Conservation (phyloP, 1,284 basidiomycete genomes). For the Paramarasmius palmivorus region DNA sequence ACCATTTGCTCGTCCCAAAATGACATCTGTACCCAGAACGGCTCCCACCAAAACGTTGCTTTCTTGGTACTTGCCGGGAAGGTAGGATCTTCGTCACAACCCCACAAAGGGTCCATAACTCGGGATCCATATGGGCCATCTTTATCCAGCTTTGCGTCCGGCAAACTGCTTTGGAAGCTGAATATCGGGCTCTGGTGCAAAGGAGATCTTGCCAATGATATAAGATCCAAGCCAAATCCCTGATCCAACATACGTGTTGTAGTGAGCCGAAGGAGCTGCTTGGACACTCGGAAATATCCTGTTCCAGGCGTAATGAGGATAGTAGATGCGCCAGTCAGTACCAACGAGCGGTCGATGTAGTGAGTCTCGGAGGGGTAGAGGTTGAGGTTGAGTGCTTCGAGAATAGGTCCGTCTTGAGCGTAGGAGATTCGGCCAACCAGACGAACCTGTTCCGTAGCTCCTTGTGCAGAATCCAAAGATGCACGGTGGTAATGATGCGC, state of each 20-base stretch:
- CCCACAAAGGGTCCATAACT: conserved; percentile 79
- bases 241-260: conserved; percentile 96
- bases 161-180: conserved; percentile 68
- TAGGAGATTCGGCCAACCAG: conserved; percentile 79
- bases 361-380: conserved; percentile 94
- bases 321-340: conserved; percentile 86
- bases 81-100: conserved; percentile 55
- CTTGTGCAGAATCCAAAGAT: conserved; percentile 39
- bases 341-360: conserved; percentile 94
- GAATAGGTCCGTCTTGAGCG: conserved; percentile 93
- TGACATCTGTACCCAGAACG: conserved; percentile 79
- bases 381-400: conserved; percentile 93
- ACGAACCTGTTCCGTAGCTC: conserved; percentile 56
- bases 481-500: conserved; percentile 83
- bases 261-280: conserved; percentile 87
- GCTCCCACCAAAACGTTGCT: conserved; percentile 81
- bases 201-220: conserved; percentile 91
- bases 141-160: conserved; percentile 42
- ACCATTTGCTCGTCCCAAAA: conserved; percentile 83
- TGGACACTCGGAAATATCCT: conserved; percentile 92
- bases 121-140: conserved; percentile 48
- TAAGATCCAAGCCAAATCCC: conserved; percentile 88
- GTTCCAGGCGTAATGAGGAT: conserved; percentile 93
- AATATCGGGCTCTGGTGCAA: conserved; percentile 91
- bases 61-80: conserved; percentile 38